Conservation (phyloP, 495 filamentous ascomycete species). For the Hypomontagnella submonticulosa region DNA sequence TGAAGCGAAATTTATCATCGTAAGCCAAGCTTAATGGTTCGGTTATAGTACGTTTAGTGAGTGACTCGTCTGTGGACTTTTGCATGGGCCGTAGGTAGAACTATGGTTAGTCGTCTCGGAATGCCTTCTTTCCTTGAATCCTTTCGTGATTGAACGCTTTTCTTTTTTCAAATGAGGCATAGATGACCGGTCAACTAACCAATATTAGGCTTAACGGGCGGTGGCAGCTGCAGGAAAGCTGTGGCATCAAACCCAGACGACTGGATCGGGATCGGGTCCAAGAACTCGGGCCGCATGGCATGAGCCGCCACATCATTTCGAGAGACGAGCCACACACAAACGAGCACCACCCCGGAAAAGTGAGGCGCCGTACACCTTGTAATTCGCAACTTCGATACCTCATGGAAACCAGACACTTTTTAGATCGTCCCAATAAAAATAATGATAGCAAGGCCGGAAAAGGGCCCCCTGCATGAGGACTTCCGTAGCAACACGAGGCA, state of each 20-base stretch:
- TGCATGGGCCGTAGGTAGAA: too few species aligned
- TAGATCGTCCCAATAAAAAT: slow-evolving; percentile 37
- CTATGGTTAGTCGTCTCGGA: too few species aligned
- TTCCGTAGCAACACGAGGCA: slow-evolving; percentile 39
- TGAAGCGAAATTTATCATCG: too few species aligned
- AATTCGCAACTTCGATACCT: slow-evolving; percentile 37
- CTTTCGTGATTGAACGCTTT: neutral
- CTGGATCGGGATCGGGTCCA: slow-evolving; percentile 37
- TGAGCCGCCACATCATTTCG: slow-evolving; percentile 34
- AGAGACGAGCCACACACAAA: slow-evolving; percentile 18
- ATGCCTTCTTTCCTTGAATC: too few species aligned
- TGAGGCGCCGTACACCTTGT: slow-evolving; percentile 28
- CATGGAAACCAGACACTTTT: slow-evolving; percentile 16
- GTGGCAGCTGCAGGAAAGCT: slow-evolving; percentile 30
- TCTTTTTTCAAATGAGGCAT: slow-evolving; percentile 4
- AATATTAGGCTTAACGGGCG: slow-evolving; percentile 19
- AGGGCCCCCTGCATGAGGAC: slow-evolving; percentile 38
- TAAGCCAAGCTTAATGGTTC: too few species aligned
- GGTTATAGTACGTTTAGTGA: too few species aligned
- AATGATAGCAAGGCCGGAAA: slow-evolving; percentile 20
- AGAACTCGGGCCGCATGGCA: slow-evolving; percentile 40
- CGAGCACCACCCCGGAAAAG: slow-evolving; percentile 21
- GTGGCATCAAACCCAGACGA: slow-evolving; percentile 32
- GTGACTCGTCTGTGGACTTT: too few species aligned
- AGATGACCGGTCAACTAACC: slow-evolving; percentile 17